Evolutionary conservation across 2,329 filamentous ascomycete genomes (phyloP).

Genomic region (Nannizziopsis arthrosporioides): DNA sequence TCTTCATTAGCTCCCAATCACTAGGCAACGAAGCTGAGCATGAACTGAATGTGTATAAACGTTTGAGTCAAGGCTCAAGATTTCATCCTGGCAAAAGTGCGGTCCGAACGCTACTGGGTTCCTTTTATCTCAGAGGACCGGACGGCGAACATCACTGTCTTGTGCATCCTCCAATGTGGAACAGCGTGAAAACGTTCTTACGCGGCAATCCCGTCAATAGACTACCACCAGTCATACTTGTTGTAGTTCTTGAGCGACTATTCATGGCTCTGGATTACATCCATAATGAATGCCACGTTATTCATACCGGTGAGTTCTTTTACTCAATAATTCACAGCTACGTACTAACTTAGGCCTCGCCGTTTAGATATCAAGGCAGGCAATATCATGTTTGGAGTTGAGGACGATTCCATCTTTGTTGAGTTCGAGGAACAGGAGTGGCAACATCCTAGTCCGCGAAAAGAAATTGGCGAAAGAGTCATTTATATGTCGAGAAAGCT

Average conservation of each 20-base stretch:
- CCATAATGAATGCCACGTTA: conserved; percentile 34
- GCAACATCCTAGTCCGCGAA: conserved; percentile 17
- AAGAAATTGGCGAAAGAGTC: conserved; percentile 15
- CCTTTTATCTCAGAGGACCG: conserved; percentile 21
- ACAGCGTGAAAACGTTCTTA: conserved; percentile 14
- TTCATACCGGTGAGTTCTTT: conserved; percentile 2
- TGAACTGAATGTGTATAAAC: conserved; percentile 36
- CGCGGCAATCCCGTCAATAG: conserved; percentile 13
- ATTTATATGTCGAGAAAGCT: conserved; percentile 22
- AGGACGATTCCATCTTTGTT: conserved; percentile 19
- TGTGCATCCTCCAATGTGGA: conserved; percentile 17
- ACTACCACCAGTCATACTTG: conserved; percentile 12
- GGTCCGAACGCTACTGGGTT: conserved; percentile 23
- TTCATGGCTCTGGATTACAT: conserved; percentile 22
- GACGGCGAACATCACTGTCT: conserved; percentile 19
- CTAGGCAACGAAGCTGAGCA: conserved; percentile 24
- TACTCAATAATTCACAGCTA: too few relatives aligned
- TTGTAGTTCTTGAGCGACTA: conserved; percentile 9
- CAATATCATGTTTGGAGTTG: conserved; percentile 21
- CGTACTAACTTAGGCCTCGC: too few relatives aligned
- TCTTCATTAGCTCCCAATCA: conserved; percentile 21
- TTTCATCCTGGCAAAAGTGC: conserved; percentile 23
- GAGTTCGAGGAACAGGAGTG: conserved; percentile 20
- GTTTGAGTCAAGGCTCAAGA: conserved; percentile 22
- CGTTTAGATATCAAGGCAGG: conserved; percentile 19